Evolutionary conservation across 768 basidiomycete species (phyloP).

Genomic region (Mycena pura): DNA sequence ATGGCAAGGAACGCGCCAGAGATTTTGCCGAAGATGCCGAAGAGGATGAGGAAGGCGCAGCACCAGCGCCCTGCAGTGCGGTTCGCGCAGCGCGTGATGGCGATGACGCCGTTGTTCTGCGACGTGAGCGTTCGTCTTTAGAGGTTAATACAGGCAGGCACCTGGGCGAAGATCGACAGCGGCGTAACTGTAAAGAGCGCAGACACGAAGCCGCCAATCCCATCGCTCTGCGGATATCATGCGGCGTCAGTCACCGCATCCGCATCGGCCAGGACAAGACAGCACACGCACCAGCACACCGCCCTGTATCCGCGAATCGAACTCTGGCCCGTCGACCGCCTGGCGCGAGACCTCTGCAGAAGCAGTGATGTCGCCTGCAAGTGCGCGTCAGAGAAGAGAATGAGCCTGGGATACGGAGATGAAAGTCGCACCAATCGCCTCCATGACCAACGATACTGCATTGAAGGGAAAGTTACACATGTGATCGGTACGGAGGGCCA

Average conservation of each 20-base stretch:
- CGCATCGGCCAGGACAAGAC: too few species aligned
- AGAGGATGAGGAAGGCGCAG: conserved; percentile 79
- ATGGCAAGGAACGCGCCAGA: conserved; percentile 87
- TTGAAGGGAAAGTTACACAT: conserved; percentile 18
- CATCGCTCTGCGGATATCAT: conserved; percentile 69
- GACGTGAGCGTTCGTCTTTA: too few species aligned
- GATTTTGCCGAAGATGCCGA: conserved; percentile 77
- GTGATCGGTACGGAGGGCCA: background rate
- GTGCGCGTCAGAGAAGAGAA: too few species aligned
- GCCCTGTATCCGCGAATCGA: conserved; percentile 84
- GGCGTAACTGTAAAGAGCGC: conserved; percentile 85
- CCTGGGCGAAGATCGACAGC: conserved; percentile 60
- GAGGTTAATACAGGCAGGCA: too few species aligned
- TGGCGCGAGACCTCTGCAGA: conserved; percentile 72
- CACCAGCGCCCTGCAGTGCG: conserved; percentile 81
- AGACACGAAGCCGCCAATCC: conserved; percentile 80
- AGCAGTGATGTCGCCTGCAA: conserved; percentile 10
- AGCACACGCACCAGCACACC: conserved; percentile 66
- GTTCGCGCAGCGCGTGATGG: conserved; percentile 85
- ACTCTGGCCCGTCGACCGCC: conserved; percentile 70
- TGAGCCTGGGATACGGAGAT: too few species aligned
- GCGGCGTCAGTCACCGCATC: conserved; percentile 46
- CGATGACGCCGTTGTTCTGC: conserved; percentile 85
- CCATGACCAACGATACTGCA: conserved; percentile 18
- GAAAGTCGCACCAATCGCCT: background rate